Base-by-base conservation (phyloP, 2,329 filamentous ascomycete species). In the Stylonectria norvegica region DNA sequence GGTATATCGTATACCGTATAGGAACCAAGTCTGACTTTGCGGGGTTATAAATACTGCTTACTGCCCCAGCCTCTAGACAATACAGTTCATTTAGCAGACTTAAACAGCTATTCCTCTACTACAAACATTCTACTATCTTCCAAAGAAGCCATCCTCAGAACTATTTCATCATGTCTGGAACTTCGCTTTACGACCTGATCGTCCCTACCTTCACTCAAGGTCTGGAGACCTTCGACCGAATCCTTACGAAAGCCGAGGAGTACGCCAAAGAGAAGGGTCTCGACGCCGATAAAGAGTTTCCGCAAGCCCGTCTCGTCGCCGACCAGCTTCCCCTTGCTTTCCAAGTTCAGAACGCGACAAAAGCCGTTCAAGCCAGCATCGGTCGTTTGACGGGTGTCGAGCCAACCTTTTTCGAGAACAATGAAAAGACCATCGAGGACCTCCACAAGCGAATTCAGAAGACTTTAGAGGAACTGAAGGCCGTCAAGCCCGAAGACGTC, bases 281-380 rank as follows among this genome's bases (percentile, higher is more conserved):
- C 14, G 33, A 52, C 14, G 40, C 46, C 14, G 38, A 54, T 17
- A 37, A 40, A 5, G 31, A 19, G 2, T 52, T 45, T 1, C 20
- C 33, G 3, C 18, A 47, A 19, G 50, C 50, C 12, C 45, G 40
- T 0, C 41, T 55, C 3, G 9, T 55, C 8, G 46, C 53, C 7
- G 52, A 55, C 14, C 48, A 55, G 25, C 42, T 43, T 1, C 46
- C 48, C 7, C 25, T 53, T 12, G 22, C 43, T 7, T 55, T 55
- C 5, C 50, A 54, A 20, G 44, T 55, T 11, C 51, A 53, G 5
- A 52, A 41, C 15, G 36, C 40, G 9, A 42, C 37, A 22, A 55
- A 50, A 34, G 38, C 35, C 2, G 40, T 45, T 5, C 48, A 47
- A 12, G 23, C 37, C 12, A 45, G 47, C 1, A 14, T 50, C 12